phyloP scores from a whole-genome alignment of 1,284 basidiomycete species.

The Ganoderma leucocontextum region DNA sequence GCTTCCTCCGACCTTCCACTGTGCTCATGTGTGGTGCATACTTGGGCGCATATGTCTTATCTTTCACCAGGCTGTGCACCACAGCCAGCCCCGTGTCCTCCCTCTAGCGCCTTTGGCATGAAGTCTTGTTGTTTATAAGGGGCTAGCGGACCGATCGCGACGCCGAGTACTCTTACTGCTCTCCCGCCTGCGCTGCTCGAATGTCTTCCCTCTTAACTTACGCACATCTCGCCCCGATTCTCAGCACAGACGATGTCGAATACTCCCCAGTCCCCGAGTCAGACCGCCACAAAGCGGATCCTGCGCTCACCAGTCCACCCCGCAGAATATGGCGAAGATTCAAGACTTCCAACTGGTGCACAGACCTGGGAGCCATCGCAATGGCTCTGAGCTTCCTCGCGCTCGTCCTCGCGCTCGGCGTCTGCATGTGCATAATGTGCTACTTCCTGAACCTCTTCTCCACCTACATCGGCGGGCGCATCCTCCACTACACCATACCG shows the following conservation, averaged over 20 bases:
- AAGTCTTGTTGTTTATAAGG: not conserved
- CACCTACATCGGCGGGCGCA: not conserved
- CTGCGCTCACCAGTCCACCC: not conserved
- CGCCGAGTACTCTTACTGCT: not conserved
- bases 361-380: not conserved
- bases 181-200: not conserved
- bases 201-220: not conserved
- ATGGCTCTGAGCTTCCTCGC: not conserved
- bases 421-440: not conserved
- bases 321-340: not conserved
- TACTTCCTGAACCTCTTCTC: slow-evolving; percentile 7
- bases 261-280: not conserved
- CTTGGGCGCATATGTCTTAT: not conserved
- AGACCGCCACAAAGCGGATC: not conserved
- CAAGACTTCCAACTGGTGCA: not conserved
- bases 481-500: slow-evolving; percentile 8
- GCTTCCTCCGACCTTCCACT: not conserved
- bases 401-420: slow-evolving; percentile 5
- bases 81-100: not conserved
- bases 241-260: not conserved
- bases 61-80: not conserved
- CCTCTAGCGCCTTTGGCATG: not conserved
- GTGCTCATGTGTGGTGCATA: not conserved
- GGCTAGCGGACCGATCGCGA: not conserved
- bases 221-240: not conserved